Base-by-base conservation (phyloP, 768 basidiomycete genomes). In the Agaricus subrufescens region DNA sequence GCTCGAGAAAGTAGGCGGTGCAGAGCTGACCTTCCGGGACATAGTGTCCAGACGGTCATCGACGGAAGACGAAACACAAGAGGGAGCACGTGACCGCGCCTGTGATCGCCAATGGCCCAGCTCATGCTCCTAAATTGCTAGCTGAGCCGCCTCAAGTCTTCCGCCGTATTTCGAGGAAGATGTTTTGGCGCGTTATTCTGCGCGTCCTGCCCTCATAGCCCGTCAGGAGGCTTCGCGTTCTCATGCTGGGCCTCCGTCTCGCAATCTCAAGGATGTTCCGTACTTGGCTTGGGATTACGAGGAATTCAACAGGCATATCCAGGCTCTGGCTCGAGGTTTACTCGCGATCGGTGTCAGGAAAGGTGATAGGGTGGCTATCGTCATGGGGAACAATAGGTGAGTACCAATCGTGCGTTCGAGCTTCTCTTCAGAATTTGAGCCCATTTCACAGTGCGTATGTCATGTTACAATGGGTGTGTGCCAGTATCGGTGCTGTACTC, bases 381-480 rank as follows among this genome's bases (percentile, higher is more conserved):
- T 92, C 39, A 90, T 93, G 89, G 91, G 90, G 4, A 94, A 92
- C 58, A 88, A 82, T 57, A 93, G 91, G 91, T 89, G 60, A 37
- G 72, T 60, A 3, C 19, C 9, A 6, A n/a, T 44, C 34, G 9
- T 7, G 15, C 6, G 26, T 15, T 31, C 19, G 19, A 19, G 19
- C 19, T 19, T 27, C 30, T 37, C 29, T n/a, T 3, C 10, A 1
- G 29, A 30, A 19, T 15, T 27, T 25, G 29, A 29, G 31, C n/a
- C 29, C 6, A 47, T 30, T 54, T 30, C 58, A 30, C 59, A 91
- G 90, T 63, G 75, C 88, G 15, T 94, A 94, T 66, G 89, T 89
- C 0, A 75, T 81, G 72, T 70, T 92, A 25, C 91, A 94, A 62
- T 92, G 89, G 91, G 91, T 91, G 3, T 89, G 87, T 57, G 88